These are phyloP conservation scores for Prillingera fragicola DNA, from an alignment of 1,284 basidiomycete species.

Conservation along the genomic window DNA sequence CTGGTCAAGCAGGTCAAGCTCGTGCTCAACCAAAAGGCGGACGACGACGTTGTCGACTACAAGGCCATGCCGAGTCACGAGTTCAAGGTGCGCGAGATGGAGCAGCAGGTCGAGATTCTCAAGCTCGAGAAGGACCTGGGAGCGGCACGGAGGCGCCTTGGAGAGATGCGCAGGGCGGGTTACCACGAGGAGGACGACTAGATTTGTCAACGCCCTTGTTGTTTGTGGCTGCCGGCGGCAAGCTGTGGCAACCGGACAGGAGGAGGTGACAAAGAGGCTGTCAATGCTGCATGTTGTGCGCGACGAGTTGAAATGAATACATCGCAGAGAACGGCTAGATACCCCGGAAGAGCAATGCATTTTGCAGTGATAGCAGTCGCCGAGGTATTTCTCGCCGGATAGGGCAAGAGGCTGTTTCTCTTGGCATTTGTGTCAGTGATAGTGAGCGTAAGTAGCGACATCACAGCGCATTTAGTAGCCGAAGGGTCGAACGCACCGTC, in stretches of 20 bases:
- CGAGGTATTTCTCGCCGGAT: too few species aligned
- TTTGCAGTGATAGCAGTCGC: too few species aligned
- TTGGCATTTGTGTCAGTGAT: too few species aligned
- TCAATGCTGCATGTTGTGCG: slow-evolving; percentile 6
- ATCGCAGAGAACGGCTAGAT: slow-evolving; percentile 5
- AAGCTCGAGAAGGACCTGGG: slow-evolving; percentile 93
- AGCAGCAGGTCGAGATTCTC: slow-evolving; percentile 96
- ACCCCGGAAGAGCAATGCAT: too few species aligned
- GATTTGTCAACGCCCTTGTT: too few species aligned
- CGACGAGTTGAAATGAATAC: slow-evolving; percentile 1
- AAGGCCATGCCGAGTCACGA: slow-evolving; percentile 87
- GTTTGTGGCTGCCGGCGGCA: too few species aligned
- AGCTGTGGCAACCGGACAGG: too few species aligned
- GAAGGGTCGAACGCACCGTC: too few species aligned
- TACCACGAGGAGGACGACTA: slow-evolving; percentile 50
- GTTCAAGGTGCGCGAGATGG: slow-evolving; percentile 98
- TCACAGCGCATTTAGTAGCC: too few species aligned
- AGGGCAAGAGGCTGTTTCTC: too few species aligned
- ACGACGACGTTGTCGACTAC: slow-evolving; percentile 81
- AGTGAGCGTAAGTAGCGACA: too few species aligned
- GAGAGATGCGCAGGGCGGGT: slow-evolving; percentile 83
- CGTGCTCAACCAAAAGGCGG: slow-evolving; percentile 73
- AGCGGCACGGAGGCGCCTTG: slow-evolving; percentile 75
- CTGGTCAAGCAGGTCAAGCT: slow-evolving; percentile 96
- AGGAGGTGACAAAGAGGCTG: too few species aligned